A percentile compares a stretch with the other conserved stretches of the same genome.
Evolutionary conservation across 2,329 filamentous ascomycete species (phyloP).

Genomic region (Laburnicola sp.): DNA sequence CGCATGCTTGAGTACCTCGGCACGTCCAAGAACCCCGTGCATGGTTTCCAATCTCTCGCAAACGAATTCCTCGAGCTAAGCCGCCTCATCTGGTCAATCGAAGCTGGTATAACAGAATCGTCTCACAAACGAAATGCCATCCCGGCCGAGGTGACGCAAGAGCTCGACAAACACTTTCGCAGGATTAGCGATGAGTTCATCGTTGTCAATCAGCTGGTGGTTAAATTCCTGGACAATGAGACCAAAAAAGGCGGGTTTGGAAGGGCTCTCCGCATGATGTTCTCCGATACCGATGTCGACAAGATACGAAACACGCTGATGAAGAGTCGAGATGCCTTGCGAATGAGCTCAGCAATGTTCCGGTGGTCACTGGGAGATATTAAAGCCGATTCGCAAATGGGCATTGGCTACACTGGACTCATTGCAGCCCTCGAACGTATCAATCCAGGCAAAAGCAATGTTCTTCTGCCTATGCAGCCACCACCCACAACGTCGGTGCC

Average conservation of each 20-base stretch:
- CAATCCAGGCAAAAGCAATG: conserved; percentile 33
- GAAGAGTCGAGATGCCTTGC: conserved; percentile 63
- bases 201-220: conserved; percentile 65
- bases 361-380: conserved; percentile 64
- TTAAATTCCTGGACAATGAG: conserved; percentile 64
- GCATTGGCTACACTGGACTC: conserved; percentile 69
- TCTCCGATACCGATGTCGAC: conserved; percentile 60
- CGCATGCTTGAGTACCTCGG: conserved; percentile 44
- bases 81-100: conserved; percentile 68
- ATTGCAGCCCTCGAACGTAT: conserved; percentile 65
- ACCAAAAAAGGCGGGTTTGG: conserved; percentile 61
- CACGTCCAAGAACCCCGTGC: conserved; percentile 40
- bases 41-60: conserved; percentile 58
- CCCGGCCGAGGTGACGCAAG: conserved; percentile 63
- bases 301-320: conserved; percentile 61
- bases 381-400: conserved; percentile 62
- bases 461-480: conserved; percentile 33
- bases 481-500: conserved; percentile 38
- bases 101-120: conserved; percentile 60
- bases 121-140: conserved; percentile 57
- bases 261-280: conserved; percentile 62
- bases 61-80: conserved; percentile 69
- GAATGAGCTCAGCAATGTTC: conserved; percentile 66
- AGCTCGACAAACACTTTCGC: conserved; percentile 66
- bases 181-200: conserved; percentile 65